A percentile compares a stretch with the other conserved stretches of the same genome.
These are phyloP conservation scores for Neocucurbitaria cava DNA, from an alignment of 2,329 filamentous ascomycete species.

Conservation along the genomic window DNA sequence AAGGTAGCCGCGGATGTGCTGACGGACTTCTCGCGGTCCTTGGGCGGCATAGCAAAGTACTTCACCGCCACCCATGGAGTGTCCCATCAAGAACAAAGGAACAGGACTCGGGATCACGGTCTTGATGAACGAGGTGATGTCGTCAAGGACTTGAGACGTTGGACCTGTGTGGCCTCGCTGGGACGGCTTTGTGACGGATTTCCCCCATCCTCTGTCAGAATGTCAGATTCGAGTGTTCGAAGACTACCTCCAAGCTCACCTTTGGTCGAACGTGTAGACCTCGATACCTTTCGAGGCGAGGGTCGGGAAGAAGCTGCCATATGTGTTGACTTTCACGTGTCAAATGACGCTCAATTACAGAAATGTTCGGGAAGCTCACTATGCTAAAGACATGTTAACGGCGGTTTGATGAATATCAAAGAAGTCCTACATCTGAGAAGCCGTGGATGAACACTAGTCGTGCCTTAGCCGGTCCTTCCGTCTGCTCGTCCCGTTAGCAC, in stretches of 20 bases:
- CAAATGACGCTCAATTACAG: slow-evolving; percentile 7
- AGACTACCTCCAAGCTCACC: slow-evolving; percentile 18
- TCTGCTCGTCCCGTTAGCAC: slow-evolving; percentile 50
- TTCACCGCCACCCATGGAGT: slow-evolving; percentile 89
- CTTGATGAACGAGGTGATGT: slow-evolving; percentile 78
- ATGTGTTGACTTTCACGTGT: slow-evolving; percentile 66
- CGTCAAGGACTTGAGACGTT: slow-evolving; percentile 74
- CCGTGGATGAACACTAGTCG: slow-evolving; percentile 86
- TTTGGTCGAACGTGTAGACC: slow-evolving; percentile 81
- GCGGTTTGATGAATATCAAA: neutral
- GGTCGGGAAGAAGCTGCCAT: slow-evolving; percentile 74
- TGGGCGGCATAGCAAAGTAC: slow-evolving; percentile 66
- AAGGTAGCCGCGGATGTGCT: slow-evolving; percentile 73
- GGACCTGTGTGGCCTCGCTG: slow-evolving; percentile 77
- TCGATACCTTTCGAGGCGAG: slow-evolving; percentile 77
- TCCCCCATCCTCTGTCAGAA: slow-evolving; percentile 78
- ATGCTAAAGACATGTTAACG: slow-evolving; percentile 9
- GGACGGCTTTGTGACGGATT: slow-evolving; percentile 66
- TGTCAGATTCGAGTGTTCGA: slow-evolving; percentile 12
- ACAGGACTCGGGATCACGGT: slow-evolving; percentile 60
- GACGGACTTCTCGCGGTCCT: slow-evolving; percentile 60
- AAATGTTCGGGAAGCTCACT: slow-evolving; percentile 6
- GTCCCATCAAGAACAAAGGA: slow-evolving; percentile 85
- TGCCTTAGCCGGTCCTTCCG: slow-evolving; percentile 65
- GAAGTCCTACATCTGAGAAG: slow-evolving; percentile 69